Conservation (phyloP, 2,329 filamentous ascomycete species). For the Arthrobotrys megalospora region DNA sequence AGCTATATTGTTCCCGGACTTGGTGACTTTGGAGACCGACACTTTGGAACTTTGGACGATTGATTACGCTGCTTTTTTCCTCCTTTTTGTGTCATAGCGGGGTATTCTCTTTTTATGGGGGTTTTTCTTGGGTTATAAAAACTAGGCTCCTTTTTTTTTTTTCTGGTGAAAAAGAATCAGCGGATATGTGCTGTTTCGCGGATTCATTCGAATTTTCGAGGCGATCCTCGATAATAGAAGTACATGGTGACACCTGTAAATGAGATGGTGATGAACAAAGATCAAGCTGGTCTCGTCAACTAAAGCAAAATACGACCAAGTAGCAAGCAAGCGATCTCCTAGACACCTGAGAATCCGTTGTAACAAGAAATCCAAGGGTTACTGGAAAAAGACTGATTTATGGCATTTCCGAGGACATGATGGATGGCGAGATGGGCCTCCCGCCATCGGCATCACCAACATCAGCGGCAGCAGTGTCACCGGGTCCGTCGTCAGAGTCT, state of each 20-base stretch:
- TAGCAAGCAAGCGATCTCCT: slow-evolving; percentile 19
- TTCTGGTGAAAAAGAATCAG: not conserved
- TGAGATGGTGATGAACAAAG: not conserved
- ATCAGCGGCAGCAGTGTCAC: no score
- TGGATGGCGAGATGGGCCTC: not conserved
- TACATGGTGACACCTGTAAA: slow-evolving; percentile 31
- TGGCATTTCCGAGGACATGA: slow-evolving; percentile 17
- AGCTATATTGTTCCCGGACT: slow-evolving; percentile 96
- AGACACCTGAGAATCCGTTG: slow-evolving; percentile 25
- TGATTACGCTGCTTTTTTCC: not conserved
- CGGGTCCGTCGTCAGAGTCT: not conserved
- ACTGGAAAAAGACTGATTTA: not conserved
- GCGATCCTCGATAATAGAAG: not conserved
- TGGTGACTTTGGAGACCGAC: slow-evolving; percentile 95
- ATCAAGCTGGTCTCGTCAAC: not conserved
- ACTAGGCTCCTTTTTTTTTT: not conserved
- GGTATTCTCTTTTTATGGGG: not conserved
- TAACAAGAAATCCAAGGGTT: not conserved
- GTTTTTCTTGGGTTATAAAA: slow-evolving; percentile 2
- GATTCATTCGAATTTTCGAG: slow-evolving; percentile 10
- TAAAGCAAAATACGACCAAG: not conserved
- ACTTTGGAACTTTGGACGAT: slow-evolving; percentile 79
- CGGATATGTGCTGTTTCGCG: slow-evolving; percentile 8
- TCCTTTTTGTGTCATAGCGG: slow-evolving; percentile 3
- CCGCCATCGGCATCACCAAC: not conserved